Evolutionary conservation across 768 basidiomycete genomes (phyloP).

Genomic region (Suillus plorans): DNA sequence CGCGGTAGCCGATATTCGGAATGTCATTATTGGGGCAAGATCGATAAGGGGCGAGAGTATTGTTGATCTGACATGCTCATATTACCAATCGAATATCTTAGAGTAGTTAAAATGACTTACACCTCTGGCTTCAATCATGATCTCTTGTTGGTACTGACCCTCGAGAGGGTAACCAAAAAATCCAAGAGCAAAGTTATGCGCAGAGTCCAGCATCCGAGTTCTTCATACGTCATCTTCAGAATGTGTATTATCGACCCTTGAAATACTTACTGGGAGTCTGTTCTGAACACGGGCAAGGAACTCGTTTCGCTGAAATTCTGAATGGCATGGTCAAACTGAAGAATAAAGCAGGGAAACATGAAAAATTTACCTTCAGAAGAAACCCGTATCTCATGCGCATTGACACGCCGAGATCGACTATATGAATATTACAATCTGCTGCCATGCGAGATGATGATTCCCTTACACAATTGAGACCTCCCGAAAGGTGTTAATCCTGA

Average conservation of each 20-base stretch:
- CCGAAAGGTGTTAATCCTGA: constrained; percentile 80
- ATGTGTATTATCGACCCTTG: background rate
- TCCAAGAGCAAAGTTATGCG: constrained; percentile 51
- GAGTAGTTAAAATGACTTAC: constrained; percentile 25
- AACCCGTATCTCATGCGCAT: constrained; percentile 44
- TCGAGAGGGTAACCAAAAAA: constrained; percentile 50
- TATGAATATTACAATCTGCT: background rate
- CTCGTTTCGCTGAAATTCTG: constrained; percentile 39
- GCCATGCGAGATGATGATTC: background rate
- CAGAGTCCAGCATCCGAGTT: constrained; percentile 53
- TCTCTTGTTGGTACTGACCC: constrained; percentile 44
- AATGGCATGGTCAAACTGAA: constrained; percentile 18
- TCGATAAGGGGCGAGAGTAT: constrained; percentile 41
- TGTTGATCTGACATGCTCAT: constrained; percentile 40
- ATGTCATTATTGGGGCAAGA: constrained; percentile 59
- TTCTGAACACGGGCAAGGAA: constrained; percentile 50
- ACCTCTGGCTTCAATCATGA: constrained; percentile 38
- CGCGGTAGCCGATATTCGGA: constrained; percentile 49
- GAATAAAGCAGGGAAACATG: constrained; percentile 16
- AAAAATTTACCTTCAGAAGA: constrained; percentile 32
- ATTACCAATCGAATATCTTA: background rate
- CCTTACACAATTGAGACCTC: constrained; percentile 73
- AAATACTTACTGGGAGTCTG: constrained; percentile 43
- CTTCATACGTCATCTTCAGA: constrained; percentile 16
- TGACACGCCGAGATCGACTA: constrained; percentile 43